phyloP scores from a whole-genome alignment of 345 rosid species.

The Limnanthes douglasii region DNA sequence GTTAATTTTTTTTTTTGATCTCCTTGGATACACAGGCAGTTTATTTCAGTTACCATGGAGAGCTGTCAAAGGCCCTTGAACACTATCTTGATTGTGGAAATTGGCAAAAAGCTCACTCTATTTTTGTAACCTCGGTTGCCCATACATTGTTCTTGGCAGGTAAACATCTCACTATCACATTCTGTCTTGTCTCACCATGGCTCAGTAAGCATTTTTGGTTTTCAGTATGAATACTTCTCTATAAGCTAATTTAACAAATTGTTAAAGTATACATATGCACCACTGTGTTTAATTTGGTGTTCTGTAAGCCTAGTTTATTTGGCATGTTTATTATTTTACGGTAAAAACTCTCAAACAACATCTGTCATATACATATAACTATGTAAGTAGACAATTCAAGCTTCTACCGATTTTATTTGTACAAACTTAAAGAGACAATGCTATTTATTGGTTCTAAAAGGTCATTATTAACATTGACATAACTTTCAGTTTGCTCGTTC shows the following conservation, averaged over 20 bases:
- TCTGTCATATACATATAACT: too few species aligned
- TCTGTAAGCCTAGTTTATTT: too few species aligned
- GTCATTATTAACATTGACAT: too few species aligned
- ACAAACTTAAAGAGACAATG: too few species aligned
- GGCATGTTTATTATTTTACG: too few species aligned
- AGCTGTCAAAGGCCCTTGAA: conserved; percentile 65
- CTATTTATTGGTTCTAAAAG: too few species aligned
- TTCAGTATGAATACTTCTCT: not conserved
- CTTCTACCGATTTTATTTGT: too few species aligned
- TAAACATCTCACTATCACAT: conserved; percentile 13
- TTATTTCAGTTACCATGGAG: conserved; percentile 50
- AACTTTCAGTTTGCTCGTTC: too few species aligned
- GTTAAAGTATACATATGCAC: not conserved
- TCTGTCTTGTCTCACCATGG: conserved; percentile 1
- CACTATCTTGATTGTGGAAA: conserved; percentile 70
- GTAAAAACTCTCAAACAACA: too few species aligned
- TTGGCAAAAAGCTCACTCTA: conserved; percentile 90
- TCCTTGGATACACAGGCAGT: conserved; percentile 73
- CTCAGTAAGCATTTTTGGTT: conserved; percentile 3
- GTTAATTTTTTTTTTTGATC: too few species aligned
- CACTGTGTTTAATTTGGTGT: too few species aligned
- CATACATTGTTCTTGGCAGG: conserved; percentile 68
- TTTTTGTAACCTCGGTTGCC: conserved; percentile 63
- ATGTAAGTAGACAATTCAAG: too few species aligned
- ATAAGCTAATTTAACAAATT: not conserved